phyloP scores from a whole-genome alignment of 129 eudicot species.

The Kitagawia praeruptora region DNA sequence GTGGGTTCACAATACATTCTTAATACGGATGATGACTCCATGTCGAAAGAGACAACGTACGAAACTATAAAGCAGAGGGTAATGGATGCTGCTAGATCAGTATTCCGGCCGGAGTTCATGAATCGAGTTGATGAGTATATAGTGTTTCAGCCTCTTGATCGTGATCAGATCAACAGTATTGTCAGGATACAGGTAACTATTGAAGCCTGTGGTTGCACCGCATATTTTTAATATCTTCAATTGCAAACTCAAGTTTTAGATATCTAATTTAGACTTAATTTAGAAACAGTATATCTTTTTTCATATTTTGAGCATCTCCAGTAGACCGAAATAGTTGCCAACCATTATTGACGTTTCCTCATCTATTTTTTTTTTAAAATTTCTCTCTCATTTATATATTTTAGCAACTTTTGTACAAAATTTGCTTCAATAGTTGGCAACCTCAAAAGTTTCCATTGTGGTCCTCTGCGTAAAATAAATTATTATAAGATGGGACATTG shows the following conservation, averaged over 20 bases:
- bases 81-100: conserved; percentile 11
- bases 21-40: conserved; percentile 8
- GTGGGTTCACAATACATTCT: conserved; percentile 25
- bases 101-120: conserved; percentile 12
- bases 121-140: conserved; percentile 17
- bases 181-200: conserved; percentile 10
- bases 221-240: not conserved
- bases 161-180: conserved; percentile 8
- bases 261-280: not conserved
- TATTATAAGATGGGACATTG: too few species aligned
- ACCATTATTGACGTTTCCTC: too few species aligned
- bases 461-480: too few species aligned
- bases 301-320: too few species aligned
- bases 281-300: too few species aligned
- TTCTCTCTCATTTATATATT: too few species aligned
- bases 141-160: conserved; percentile 17
- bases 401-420: too few species aligned
- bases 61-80: conserved; percentile 11
- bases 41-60: conserved; percentile 1
- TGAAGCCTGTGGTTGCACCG: not conserved
- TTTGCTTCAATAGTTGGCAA: too few species aligned
- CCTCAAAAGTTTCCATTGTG: too few species aligned
- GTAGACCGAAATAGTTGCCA: too few species aligned
- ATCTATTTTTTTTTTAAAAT: too few species aligned
- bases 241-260: not conserved